Evolutionary conservation across 75 land plant species (phyloP).

Genomic region (Gnetum montanum): DNA sequence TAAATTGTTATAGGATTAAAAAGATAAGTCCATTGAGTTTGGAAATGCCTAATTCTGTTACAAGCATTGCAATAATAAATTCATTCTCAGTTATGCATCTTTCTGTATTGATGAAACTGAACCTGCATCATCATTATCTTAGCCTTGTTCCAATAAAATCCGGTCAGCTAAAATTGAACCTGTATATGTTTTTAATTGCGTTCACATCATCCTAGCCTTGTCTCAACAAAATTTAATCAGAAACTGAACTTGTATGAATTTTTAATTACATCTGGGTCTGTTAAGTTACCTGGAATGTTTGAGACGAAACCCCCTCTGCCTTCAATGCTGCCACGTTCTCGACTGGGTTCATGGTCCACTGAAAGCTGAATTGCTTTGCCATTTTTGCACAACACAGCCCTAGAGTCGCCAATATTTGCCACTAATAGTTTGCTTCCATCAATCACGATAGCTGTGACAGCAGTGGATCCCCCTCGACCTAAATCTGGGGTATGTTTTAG

Average conservation of each 20-base stretch:
- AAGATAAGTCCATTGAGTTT: no score
- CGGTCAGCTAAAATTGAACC: neutral
- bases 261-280: neutral
- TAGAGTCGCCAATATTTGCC: constrained; percentile 87
- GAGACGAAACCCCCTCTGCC: constrained; percentile 82
- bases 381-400: constrained; percentile 60
- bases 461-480: constrained; percentile 86
- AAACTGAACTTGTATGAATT: neutral
- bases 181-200: neutral
- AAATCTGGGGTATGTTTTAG: constrained; percentile 47
- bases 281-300: constrained; percentile 72
- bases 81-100: no score
- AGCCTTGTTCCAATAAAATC: neutral
- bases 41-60: no score
- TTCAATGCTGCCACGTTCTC: constrained; percentile 55
- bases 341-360: constrained; percentile 73
- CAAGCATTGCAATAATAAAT: no score
- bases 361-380: constrained; percentile 63
- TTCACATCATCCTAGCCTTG: neutral
- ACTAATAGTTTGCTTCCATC: constrained; percentile 57
- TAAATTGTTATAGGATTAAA: no score
- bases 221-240: neutral
- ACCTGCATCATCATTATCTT: neutral
- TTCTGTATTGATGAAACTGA: neutral
- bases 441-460: constrained; percentile 81